These are phyloP conservation scores for Syncephalastrum racemosum DNA, from an alignment of 371 early-diverging fungal genomes.

Conservation along the genomic window DNA sequence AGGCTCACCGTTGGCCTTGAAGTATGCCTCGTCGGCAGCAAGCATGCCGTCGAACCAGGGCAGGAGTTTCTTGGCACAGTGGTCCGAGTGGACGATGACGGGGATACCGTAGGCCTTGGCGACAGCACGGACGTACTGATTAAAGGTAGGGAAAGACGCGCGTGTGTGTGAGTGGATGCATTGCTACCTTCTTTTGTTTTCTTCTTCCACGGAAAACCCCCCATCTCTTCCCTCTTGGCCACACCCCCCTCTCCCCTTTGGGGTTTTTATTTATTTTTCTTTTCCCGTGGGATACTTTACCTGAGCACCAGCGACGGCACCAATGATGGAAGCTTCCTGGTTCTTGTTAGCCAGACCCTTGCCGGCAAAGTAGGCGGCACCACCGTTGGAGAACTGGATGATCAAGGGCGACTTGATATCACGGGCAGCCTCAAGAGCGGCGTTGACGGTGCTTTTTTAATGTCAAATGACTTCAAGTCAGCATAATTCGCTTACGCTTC, in stretches of 20 bases:
- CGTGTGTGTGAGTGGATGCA: not conserved
- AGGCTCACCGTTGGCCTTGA: constrained; percentile 85
- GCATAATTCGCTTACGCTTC: not conserved
- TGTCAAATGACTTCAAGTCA: constrained; percentile 3
- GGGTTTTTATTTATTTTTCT: too few species aligned
- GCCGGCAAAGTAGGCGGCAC: constrained; percentile 87
- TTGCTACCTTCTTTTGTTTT: not conserved
- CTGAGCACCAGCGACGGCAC: constrained; percentile 89
- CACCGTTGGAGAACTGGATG: constrained; percentile 93
- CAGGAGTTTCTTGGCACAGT: constrained; percentile 93
- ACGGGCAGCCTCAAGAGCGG: constrained; percentile 89
- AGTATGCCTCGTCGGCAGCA: constrained; percentile 89
- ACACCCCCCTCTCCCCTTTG: too few species aligned
- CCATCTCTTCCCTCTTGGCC: too few species aligned
- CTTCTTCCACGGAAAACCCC: too few species aligned
- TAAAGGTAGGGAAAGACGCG: not conserved
- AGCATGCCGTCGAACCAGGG: constrained; percentile 96
- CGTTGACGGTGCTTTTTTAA: constrained; percentile 74
- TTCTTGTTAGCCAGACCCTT: constrained; percentile 88
- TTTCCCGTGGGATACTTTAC: constrained; percentile 14
- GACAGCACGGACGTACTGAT: constrained; percentile 76
- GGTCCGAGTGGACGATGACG: constrained; percentile 89
- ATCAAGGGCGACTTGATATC: constrained; percentile 88
- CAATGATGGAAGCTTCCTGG: constrained; percentile 85
- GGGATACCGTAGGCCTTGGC: constrained; percentile 91